Conservation (phyloP, 1,139 yeast species). For the Saccharomyces pastorianus region DNA sequence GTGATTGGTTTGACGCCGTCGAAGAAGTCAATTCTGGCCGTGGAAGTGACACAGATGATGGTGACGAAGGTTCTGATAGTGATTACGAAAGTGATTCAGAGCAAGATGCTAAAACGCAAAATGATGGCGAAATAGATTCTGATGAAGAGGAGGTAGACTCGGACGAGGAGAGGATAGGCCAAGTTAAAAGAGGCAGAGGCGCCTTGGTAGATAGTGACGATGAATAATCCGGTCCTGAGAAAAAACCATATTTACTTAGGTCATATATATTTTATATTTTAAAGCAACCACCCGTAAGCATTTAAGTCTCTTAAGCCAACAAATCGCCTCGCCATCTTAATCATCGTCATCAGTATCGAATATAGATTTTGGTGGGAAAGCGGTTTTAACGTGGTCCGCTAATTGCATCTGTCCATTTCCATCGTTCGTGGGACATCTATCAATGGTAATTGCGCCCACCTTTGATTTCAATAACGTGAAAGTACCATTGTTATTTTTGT, state of each 20-base stretch:
- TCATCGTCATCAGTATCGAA: slow-evolving; percentile 28
- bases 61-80: slow-evolving; percentile 25
- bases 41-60: slow-evolving; percentile 31
- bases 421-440: slow-evolving; percentile 8
- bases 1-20: slow-evolving; percentile 98
- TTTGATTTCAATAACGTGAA: slow-evolving; percentile 7
- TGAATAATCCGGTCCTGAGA: slow-evolving; percentile 13
- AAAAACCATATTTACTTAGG: background rate
- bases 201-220: slow-evolving; percentile 29
- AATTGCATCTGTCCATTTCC: background rate
- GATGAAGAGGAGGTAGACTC: slow-evolving; percentile 29
- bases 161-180: slow-evolving; percentile 28
- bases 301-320: background rate
- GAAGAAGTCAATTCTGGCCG: slow-evolving; percentile 84
- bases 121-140: slow-evolving; percentile 29
- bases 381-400: slow-evolving; percentile 13
- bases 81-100: slow-evolving; percentile 30
- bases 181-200: slow-evolving; percentile 23
- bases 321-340: slow-evolving; percentile 5
- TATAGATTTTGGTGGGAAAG: slow-evolving; percentile 33
- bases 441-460: slow-evolving; percentile 13
- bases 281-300: background rate
- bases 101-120: slow-evolving; percentile 13
- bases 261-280: background rate
- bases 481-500: background rate